Percentiles rank a stretch among this genome's conserved stretches.
Conservation (phyloP, 345 rosid species). For the Pistacia atlantica region DNA sequence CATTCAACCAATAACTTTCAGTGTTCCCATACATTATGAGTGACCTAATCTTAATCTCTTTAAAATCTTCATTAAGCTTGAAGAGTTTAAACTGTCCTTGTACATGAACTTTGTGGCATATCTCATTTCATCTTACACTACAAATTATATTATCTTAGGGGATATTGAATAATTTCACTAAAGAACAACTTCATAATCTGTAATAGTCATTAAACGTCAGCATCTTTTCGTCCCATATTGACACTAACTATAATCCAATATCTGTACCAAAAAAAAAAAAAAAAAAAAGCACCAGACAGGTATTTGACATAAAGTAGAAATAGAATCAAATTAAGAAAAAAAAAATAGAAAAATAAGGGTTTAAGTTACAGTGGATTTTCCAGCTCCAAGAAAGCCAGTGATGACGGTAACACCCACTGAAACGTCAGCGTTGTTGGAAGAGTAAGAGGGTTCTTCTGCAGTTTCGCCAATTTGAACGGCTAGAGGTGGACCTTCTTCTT, state of each 20-base stretch:
- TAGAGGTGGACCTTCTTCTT: slow-evolving; percentile 71
- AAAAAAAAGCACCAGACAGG: not conserved
- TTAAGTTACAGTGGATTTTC: slow-evolving; percentile 75
- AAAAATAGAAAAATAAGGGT: not conserved
- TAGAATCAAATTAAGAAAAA: no score
- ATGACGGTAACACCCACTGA: slow-evolving; percentile 81
- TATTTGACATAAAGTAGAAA: not conserved
- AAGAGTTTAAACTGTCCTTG: no score
- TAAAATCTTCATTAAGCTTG: no score
- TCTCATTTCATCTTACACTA: not conserved
- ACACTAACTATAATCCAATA: not conserved
- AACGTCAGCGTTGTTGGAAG: slow-evolving; percentile 24
- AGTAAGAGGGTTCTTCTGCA: slow-evolving; percentile 1
- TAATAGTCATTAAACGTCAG: not conserved
- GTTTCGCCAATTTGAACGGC: slow-evolving; percentile 51
- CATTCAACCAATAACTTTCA: not conserved
- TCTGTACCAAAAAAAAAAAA: not conserved
- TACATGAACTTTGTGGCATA: no score
- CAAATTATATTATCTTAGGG: not conserved
- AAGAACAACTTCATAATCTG: not conserved
- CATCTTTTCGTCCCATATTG: not conserved
- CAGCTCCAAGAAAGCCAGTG: slow-evolving; percentile 97
- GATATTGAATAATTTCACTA: not conserved
- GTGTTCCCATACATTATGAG: no score
- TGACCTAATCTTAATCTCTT: no score